Conservation (phyloP, 768 basidiomycete genomes). For the Candolleomyces eurysporus region DNA sequence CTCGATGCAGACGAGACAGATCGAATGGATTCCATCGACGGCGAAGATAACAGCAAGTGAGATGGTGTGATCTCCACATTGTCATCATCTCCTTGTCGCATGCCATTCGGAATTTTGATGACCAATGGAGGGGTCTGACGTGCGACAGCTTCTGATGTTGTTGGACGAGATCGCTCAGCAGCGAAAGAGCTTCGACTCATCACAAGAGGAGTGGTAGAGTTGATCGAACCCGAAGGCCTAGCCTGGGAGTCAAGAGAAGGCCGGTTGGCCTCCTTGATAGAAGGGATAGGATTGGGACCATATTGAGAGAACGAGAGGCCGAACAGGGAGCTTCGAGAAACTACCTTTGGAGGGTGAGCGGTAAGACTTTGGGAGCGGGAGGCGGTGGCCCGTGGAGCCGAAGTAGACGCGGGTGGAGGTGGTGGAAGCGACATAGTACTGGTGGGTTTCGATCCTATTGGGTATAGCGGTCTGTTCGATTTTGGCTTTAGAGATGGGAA, state of each 20-base stretch:
- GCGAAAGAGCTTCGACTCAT: background rate
- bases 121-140: too few species aligned
- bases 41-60: background rate
- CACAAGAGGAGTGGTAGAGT: background rate
- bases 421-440: background rate
- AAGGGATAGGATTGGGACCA: background rate
- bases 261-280: background rate
- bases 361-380: background rate
- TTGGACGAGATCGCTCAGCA: background rate
- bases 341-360: background rate
- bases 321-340: background rate
- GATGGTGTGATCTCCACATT: background rate
- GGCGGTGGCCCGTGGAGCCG: background rate
- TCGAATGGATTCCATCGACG: background rate
- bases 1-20: background rate
- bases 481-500: background rate
- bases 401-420: background rate
- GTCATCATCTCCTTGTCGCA: background rate
- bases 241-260: background rate
- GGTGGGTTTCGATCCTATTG: background rate
- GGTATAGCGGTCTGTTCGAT: background rate
- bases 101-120: background rate
- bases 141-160: background rate
- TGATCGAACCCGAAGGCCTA: background rate
- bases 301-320: conserved; percentile 8